Evolutionary conservation across 148 eudicot genomes (phyloP).

Genomic region (Vaccinium myrtillus): DNA sequence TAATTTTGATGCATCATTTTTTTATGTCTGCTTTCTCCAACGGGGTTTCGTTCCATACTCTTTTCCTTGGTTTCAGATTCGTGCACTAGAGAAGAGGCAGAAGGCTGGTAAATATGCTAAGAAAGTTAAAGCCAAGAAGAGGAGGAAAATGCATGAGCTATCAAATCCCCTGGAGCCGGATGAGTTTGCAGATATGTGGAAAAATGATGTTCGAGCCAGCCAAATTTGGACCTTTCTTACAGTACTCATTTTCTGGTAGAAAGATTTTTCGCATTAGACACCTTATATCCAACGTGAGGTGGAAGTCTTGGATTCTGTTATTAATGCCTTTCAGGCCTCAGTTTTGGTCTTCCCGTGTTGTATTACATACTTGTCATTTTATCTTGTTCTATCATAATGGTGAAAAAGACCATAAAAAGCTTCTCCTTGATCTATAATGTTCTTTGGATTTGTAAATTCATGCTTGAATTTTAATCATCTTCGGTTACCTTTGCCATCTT

Average conservation of each 20-base stretch:
- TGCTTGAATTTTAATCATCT: background rate
- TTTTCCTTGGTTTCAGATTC: constrained; percentile 41
- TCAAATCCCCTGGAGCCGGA: constrained; percentile 77
- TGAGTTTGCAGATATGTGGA: constrained; percentile 97
- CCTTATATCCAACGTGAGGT: background rate
- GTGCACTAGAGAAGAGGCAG: constrained; percentile 76
- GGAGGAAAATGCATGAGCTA: constrained; percentile 81
- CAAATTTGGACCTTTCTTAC: background rate
- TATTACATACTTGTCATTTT: background rate
- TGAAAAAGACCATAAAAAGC: background rate
- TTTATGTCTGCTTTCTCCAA: background rate
- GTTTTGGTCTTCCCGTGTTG: background rate
- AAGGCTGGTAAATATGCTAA: constrained; percentile 87
- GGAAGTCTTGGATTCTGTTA: background rate
- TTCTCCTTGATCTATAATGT: background rate
- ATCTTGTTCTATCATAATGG: background rate
- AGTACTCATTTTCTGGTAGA: background rate
- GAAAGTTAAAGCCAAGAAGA: constrained; percentile 89
- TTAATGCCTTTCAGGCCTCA: background rate
- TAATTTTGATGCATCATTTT: too few relatives aligned
- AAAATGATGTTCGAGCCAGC: constrained; percentile 35
- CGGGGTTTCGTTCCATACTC: background rate
- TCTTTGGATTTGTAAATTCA: background rate
- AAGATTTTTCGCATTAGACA: background rate
- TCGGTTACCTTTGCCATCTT: background rate